Percentiles rank a stretch among this genome's conserved stretches.
These are phyloP conservation scores for Cnidoscolus chayamansa DNA, from an alignment of 441 rosid species.

Conservation along the genomic window DNA sequence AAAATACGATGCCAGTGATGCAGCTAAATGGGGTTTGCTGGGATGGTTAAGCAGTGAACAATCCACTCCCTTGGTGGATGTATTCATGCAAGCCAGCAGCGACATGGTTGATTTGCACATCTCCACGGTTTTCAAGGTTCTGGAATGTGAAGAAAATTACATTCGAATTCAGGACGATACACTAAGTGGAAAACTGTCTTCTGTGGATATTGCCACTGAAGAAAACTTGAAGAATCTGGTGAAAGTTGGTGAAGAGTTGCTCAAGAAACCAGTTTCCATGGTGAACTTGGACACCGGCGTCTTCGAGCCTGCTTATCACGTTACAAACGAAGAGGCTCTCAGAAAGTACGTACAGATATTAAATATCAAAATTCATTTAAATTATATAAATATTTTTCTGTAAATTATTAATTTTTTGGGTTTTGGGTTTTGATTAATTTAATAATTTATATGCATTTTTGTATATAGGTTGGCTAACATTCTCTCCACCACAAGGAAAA, in stretches of 20 bases:
- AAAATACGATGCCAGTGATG: slow-evolving; percentile 42
- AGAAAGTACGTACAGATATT: slow-evolving; percentile 28
- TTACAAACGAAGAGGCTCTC: slow-evolving; percentile 42
- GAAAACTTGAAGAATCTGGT: slow-evolving; percentile 43
- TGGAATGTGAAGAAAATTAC: slow-evolving; percentile 44
- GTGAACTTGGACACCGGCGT: slow-evolving; percentile 48
- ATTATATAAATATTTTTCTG: too few relatives aligned
- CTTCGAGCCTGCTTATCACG: slow-evolving; percentile 30
- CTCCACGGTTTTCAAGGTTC: slow-evolving; percentile 48
- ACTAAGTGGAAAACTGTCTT: slow-evolving; percentile 36
- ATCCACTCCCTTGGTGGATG: slow-evolving; percentile 50
- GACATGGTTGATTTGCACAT: slow-evolving; percentile 62
- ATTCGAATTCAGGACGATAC: slow-evolving; percentile 49
- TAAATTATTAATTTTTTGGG: background rate
- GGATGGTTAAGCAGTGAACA: slow-evolving; percentile 46
- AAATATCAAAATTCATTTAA: too few relatives aligned
- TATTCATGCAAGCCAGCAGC: slow-evolving; percentile 52
- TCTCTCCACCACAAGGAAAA: slow-evolving; percentile 27
- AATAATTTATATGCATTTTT: background rate
- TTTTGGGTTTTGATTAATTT: background rate
- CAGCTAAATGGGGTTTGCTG: slow-evolving; percentile 55
- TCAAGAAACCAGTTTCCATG: slow-evolving; percentile 45
- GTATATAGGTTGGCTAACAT: slow-evolving; percentile 21
- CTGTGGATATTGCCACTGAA: slow-evolving; percentile 51
- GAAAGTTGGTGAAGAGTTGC: slow-evolving; percentile 45